A percentile compares a stretch with the other conserved stretches of the same genome.
phyloP scores from a whole-genome alignment of 1,284 basidiomycete species.

The Porodaedalea pini region DNA sequence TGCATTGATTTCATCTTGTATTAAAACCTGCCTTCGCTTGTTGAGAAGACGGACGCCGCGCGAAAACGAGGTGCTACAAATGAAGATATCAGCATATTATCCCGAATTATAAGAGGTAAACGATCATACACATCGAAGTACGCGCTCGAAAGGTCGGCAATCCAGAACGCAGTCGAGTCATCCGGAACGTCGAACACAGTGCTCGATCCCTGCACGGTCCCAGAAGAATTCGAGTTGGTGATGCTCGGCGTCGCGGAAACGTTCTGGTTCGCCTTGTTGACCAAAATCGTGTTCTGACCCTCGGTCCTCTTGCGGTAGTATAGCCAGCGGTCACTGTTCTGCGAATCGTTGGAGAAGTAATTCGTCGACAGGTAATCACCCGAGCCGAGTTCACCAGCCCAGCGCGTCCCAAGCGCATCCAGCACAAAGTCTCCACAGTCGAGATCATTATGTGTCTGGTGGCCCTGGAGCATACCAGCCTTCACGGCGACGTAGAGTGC shows the following conservation, averaged over 20 bases:
- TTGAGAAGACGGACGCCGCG: conserved; percentile 91
- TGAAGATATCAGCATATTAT: conserved; percentile 11
- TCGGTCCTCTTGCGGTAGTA: conserved; percentile 97
- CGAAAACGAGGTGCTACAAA: conserved; percentile 55
- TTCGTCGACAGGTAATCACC: conserved; percentile 72
- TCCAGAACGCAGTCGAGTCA: conserved; percentile 82
- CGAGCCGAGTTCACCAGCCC: conserved; percentile 93
- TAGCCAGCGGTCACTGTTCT: conserved; percentile 72
- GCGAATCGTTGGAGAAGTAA: conserved; percentile 73
- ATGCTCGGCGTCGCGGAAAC: conserved; percentile 67
- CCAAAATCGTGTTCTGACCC: conserved; percentile 93
- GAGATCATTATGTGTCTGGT: conserved; percentile 92
- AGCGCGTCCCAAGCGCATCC: conserved; percentile 91
- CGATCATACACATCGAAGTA: conserved; percentile 71
- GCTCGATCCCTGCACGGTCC: conserved; percentile 76
- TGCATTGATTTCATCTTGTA: conserved; percentile 82
- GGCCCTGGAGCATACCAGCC: conserved; percentile 70
- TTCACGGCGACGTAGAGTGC: conserved; percentile 88
- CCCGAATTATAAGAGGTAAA: conserved; percentile 7
- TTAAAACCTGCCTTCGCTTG: conserved; percentile 82
- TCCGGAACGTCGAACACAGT: conserved; percentile 60
- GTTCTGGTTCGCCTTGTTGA: conserved; percentile 79
- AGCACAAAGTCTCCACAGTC: conserved; percentile 94
- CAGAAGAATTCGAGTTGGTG: conserved; percentile 49
- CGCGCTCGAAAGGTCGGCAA: conserved; percentile 74